phyloP scores from a whole-genome alignment of 2,329 filamentous ascomycete species.

The Reticulascus tulasneorum region DNA sequence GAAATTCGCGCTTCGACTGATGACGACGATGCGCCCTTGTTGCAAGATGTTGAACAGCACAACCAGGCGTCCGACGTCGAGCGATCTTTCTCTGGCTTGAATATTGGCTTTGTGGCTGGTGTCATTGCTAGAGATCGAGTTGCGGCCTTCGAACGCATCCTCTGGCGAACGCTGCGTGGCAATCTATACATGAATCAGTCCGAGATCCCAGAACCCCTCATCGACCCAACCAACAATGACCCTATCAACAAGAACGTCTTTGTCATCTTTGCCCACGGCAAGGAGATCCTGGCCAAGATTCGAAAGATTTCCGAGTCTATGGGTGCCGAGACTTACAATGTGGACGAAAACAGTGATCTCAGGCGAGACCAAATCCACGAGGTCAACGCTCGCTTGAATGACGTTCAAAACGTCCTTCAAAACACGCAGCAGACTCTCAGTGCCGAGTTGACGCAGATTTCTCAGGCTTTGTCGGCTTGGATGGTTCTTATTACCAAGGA shows the following conservation, averaged over 20 bases:
- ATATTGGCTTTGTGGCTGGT: constrained; percentile 96
- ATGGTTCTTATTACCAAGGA: constrained; percentile 98
- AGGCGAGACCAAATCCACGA: constrained; percentile 95
- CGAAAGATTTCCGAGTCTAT: constrained; percentile 98
- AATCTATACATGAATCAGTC: constrained; percentile 99
- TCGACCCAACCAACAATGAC: constrained; percentile 91
- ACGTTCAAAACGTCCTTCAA: constrained; percentile 85
- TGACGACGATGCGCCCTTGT: constrained; percentile 86
- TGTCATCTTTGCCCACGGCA: constrained; percentile 97
- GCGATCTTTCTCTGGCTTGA: constrained; percentile 92
- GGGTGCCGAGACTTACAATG: constrained; percentile 90
- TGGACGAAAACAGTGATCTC: constrained; percentile 95
- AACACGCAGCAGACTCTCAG: constrained; percentile 95
- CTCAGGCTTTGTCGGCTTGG: constrained; percentile 89
- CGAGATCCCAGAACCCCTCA: constrained; percentile 89
- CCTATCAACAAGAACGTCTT: constrained; percentile 96
- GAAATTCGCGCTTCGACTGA: constrained; percentile 90
- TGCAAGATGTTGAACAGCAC: constrained; percentile 89
- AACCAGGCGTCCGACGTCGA: constrained; percentile 64
- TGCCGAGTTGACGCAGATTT: constrained; percentile 90
- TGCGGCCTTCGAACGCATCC: constrained; percentile 90
- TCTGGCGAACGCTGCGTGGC: constrained; percentile 94
- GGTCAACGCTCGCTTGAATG: constrained; percentile 87
- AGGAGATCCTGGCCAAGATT: constrained; percentile 98
- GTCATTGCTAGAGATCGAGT: constrained; percentile 93